Conservation (phyloP, 768 basidiomycete species). For the Cantharellus cinnabarinus region DNA sequence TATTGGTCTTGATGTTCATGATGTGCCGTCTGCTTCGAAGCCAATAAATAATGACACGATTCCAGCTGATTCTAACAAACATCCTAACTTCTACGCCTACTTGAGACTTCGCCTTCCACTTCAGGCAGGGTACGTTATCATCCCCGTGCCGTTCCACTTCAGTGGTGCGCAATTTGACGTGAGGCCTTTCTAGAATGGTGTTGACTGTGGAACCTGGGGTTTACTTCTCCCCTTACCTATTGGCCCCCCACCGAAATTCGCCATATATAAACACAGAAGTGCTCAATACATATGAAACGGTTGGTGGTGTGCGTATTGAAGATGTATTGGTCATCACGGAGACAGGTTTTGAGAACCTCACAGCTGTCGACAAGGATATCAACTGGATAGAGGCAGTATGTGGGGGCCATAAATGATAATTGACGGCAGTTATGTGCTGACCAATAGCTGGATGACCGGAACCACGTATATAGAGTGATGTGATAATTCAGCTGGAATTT, state of each 20-base stretch:
- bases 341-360: slow-evolving; percentile 63
- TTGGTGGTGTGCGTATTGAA: slow-evolving; percentile 88
- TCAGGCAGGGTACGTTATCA: slow-evolving; percentile 66
- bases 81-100: slow-evolving; percentile 56
- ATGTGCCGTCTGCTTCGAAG: slow-evolving; percentile 66
- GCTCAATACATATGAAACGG: slow-evolving; percentile 47
- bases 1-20: slow-evolving; percentile 86
- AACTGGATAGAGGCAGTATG: slow-evolving; percentile 70
- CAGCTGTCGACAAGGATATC: slow-evolving; percentile 63
- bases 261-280: slow-evolving; percentile 48
- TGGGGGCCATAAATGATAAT: slow-evolving; percentile 26
- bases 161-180: neutral
- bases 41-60: slow-evolving; percentile 34
- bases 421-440: no score
- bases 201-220: slow-evolving; percentile 77
- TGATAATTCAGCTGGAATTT: no score
- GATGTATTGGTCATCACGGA: slow-evolving; percentile 69
- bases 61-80: slow-evolving; percentile 16
- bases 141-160: slow-evolving; percentile 21
- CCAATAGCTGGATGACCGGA: no score
- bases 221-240: slow-evolving; percentile 65
- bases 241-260: slow-evolving; percentile 43
- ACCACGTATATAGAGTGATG: no score
- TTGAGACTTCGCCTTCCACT: slow-evolving; percentile 60
- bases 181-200: neutral